A percentile compares a stretch with the other conserved stretches of the same genome.
phyloP scores from a whole-genome alignment of 306 rosid genomes.

The Mimosa bimucronata region DNA sequence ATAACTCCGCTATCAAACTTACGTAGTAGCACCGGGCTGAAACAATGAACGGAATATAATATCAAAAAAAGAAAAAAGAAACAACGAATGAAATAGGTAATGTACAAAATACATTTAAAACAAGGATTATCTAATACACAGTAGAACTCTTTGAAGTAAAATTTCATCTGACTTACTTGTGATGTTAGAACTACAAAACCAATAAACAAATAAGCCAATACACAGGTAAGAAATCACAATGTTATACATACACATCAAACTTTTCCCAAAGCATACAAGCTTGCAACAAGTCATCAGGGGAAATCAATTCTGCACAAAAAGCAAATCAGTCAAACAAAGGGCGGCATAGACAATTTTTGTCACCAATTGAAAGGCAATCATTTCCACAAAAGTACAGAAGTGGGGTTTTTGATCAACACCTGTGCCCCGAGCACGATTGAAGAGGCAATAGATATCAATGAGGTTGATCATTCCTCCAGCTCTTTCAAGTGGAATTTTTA shows the following conservation, averaged over 20 bases:
- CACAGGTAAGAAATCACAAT: slow-evolving; percentile 37
- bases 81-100: slow-evolving; percentile 32
- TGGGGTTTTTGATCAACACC: slow-evolving; percentile 48
- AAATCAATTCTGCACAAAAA: slow-evolving; percentile 77
- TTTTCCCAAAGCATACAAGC: slow-evolving; percentile 97
- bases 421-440: slow-evolving; percentile 99
- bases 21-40: slow-evolving; percentile 83
- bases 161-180: slow-evolving; percentile 1
- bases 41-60: slow-evolving; percentile 18
- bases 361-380: slow-evolving; percentile 28
- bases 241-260: slow-evolving; percentile 83
- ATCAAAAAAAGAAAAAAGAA: not conserved
- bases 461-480: slow-evolving; percentile 95
- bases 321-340: slow-evolving; percentile 36
- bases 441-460: slow-evolving; percentile 85
- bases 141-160: slow-evolving; percentile 23
- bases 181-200: slow-evolving; percentile 30
- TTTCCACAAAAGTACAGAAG: slow-evolving; percentile 24
- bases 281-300: slow-evolving; percentile 95
- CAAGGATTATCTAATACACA: slow-evolving; percentile 3
- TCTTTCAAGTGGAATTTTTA: slow-evolving; percentile 83
- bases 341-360: slow-evolving; percentile 12
- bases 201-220: slow-evolving; percentile 16
- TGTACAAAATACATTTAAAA: not conserved
- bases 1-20: slow-evolving; percentile 98